phyloP scores from a whole-genome alignment of 768 basidiomycete species.

The Trametes meyenii region DNA sequence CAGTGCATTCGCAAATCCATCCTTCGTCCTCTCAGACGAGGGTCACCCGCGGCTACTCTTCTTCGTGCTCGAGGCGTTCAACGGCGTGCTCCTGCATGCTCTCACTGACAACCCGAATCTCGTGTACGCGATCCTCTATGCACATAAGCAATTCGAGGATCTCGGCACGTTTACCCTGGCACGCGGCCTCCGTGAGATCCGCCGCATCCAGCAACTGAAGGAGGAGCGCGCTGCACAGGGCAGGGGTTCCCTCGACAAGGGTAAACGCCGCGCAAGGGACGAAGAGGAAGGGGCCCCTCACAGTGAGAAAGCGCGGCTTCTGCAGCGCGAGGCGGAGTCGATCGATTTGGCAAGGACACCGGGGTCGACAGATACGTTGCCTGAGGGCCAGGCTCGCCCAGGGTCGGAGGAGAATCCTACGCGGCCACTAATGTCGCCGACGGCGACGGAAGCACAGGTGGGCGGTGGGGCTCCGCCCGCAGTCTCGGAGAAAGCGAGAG shows the following conservation, averaged over 20 bases:
- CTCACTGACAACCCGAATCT: slow-evolving; percentile 85
- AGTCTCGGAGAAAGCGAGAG: slow-evolving; percentile 83
- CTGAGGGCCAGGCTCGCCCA: slow-evolving; percentile 18
- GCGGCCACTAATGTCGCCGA: slow-evolving; percentile 47
- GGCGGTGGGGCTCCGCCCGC: slow-evolving; percentile 35
- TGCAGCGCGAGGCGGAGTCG: slow-evolving; percentile 52
- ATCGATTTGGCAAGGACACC: slow-evolving; percentile 28
- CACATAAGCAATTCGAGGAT: slow-evolving; percentile 85
- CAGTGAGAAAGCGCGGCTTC: slow-evolving; percentile 68
- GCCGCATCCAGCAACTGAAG: slow-evolving; percentile 68
- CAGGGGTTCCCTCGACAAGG: slow-evolving; percentile 36
- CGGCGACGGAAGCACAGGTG: slow-evolving; percentile 38
- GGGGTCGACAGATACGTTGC: slow-evolving; percentile 30
- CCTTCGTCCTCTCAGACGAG: slow-evolving; percentile 90
- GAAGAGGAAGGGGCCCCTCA: slow-evolving; percentile 45
- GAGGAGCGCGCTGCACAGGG: slow-evolving; percentile 56
- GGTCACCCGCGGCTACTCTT: slow-evolving; percentile 92
- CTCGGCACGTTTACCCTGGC: slow-evolving; percentile 91
- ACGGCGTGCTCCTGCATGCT: slow-evolving; percentile 77
- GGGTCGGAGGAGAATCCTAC: slow-evolving; percentile 38
- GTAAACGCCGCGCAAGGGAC: slow-evolving; percentile 44
- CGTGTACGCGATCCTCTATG: slow-evolving; percentile 80
- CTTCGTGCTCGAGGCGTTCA: slow-evolving; percentile 95
- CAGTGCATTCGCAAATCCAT: slow-evolving; percentile 86
- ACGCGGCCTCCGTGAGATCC: slow-evolving; percentile 83